phyloP scores from a whole-genome alignment of 345 rosid species.

The Arabidopsis suecica region DNA sequence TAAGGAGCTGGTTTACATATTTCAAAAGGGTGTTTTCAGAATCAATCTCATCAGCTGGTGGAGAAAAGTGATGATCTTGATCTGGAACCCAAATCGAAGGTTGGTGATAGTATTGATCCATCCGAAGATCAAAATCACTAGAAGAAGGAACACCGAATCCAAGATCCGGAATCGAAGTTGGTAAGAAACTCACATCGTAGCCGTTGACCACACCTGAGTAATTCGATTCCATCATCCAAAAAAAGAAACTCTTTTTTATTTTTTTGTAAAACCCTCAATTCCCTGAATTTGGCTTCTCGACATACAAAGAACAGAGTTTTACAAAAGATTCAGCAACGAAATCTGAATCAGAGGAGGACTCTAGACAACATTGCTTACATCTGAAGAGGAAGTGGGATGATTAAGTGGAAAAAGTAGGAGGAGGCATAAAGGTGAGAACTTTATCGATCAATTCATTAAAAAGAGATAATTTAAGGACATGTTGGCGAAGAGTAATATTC shows the following conservation, averaged over 20 bases:
- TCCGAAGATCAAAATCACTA: conserved; percentile 31
- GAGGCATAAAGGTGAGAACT: not conserved
- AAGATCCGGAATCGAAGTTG: conserved; percentile 25
- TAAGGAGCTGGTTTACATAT: conserved; percentile 66
- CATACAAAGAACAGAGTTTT: not conserved
- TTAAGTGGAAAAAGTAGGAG: conserved; percentile 5
- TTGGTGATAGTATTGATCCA: not conserved
- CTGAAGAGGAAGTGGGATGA: conserved; percentile 10
- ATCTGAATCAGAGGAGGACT: not conserved
- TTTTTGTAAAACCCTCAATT: not conserved
- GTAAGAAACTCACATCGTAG: conserved; percentile 41
- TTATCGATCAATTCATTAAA: not conserved
- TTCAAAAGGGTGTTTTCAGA: conserved; percentile 59
- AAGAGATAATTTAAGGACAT: not conserved
- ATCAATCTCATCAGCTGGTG: conserved; percentile 49
- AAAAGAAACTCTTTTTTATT: not conserved
- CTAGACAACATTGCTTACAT: conserved; percentile 21
- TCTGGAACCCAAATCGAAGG: conserved; percentile 36
- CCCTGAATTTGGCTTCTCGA: not conserved
- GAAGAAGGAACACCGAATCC: conserved; percentile 48
- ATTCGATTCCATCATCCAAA: conserved; percentile 39
- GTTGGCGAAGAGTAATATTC: not conserved
- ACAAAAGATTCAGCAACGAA: conserved; percentile 6
- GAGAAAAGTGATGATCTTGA: conserved; percentile 33
- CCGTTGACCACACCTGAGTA: conserved; percentile 40